Evolutionary conservation across 495 filamentous ascomycete genomes (phyloP).

Genomic region (Aspergillus nanangensis): DNA sequence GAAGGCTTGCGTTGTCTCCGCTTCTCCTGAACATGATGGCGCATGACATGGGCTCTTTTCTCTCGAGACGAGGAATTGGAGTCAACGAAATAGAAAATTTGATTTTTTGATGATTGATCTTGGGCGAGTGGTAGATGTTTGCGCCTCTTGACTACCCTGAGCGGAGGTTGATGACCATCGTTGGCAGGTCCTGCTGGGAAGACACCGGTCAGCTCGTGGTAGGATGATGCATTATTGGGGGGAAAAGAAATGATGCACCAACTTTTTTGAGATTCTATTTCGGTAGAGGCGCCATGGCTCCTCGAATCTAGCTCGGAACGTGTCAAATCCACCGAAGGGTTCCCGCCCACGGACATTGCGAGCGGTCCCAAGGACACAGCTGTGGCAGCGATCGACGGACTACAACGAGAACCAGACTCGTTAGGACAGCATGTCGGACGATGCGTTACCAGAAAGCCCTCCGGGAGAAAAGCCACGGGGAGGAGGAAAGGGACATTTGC

Average conservation of each 20-base stretch:
- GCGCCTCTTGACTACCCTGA: slow-evolving; percentile 22
- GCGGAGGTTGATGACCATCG: slow-evolving; percentile 12
- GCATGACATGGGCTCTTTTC: slow-evolving; percentile 46
- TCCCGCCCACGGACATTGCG: slow-evolving; percentile 28
- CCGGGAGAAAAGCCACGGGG: neutral
- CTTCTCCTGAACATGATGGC: slow-evolving; percentile 46
- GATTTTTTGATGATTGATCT: slow-evolving; percentile 21
- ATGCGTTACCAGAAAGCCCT: neutral
- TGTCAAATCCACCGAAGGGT: slow-evolving; percentile 12
- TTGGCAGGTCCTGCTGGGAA: slow-evolving; percentile 14
- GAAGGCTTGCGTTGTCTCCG: slow-evolving; percentile 28
- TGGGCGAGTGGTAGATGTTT: slow-evolving; percentile 17
- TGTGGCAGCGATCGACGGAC: neutral
- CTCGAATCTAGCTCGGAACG: slow-evolving; percentile 5
- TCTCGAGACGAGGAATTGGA: slow-evolving; percentile 40
- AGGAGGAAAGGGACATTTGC: neutral
- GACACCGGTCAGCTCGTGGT: neutral
- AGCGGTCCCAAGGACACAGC: neutral
- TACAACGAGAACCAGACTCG: neutral
- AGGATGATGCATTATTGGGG: neutral
- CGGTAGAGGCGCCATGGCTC: slow-evolving; percentile 4
- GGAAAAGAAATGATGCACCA: neutral
- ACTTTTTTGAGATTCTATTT: slow-evolving; percentile 10
- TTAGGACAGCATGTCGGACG: neutral
- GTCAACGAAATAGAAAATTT: slow-evolving; percentile 44